These are phyloP conservation scores for Lipomyces mesembrius DNA, from an alignment of 805 yeast species.

Conservation along the genomic window DNA sequence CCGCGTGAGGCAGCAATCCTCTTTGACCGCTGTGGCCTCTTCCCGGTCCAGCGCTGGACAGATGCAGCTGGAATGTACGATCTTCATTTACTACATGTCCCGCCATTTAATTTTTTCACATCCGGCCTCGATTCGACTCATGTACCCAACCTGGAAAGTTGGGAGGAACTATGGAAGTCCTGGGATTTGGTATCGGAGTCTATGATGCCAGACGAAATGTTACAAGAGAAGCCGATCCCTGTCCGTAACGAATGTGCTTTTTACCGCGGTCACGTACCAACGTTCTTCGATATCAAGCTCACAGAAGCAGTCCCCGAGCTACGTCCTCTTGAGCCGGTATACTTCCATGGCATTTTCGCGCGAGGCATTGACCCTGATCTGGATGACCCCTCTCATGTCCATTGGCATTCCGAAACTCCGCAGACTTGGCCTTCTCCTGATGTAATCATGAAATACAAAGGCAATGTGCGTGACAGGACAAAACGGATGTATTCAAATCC, in stretches of 20 bases:
- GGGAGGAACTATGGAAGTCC: constrained; percentile 33
- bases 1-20: constrained; percentile 21
- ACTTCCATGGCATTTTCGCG: constrained; percentile 35
- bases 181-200: constrained; percentile 35
- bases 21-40: constrained; percentile 22
- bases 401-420: constrained; percentile 37
- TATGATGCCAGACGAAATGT: constrained; percentile 31
- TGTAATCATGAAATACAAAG: constrained; percentile 20
- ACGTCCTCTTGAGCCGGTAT: constrained; percentile 17
- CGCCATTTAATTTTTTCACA: constrained; percentile 16
- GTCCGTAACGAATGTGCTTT: constrained; percentile 38
- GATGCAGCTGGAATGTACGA: constrained; percentile 25
- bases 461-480: constrained; percentile 27
- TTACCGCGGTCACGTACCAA: constrained; percentile 39
- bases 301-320: constrained; percentile 21
- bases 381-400: constrained; percentile 38
- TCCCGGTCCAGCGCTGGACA: constrained; percentile 24
- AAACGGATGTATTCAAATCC: not conserved
- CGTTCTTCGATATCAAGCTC: constrained; percentile 37
- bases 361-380: constrained; percentile 40
- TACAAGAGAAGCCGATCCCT: constrained; percentile 35
- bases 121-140: constrained; percentile 3
- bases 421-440: constrained; percentile 30
- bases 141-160: constrained; percentile 31
- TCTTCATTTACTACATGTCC: constrained; percentile 25